These are phyloP conservation scores for Cornus kousa DNA, from an alignment of 148 eudicot species.

Conservation along the genomic window DNA sequence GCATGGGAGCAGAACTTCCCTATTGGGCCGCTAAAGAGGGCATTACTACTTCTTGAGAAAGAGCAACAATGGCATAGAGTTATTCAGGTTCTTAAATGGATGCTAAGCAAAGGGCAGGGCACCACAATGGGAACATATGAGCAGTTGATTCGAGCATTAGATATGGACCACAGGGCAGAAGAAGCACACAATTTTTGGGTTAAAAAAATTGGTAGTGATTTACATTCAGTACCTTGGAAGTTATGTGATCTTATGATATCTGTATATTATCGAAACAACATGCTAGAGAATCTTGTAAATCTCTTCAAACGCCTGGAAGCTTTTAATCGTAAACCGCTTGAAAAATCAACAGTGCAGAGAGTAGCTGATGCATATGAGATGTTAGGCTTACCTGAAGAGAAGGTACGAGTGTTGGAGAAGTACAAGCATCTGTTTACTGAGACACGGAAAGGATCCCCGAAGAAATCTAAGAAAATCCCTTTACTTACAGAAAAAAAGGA, in stretches of 20 bases:
- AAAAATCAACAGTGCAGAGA: conserved; percentile 69
- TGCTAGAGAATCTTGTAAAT: conserved; percentile 71
- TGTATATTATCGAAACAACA: conserved; percentile 71
- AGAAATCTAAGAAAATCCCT: conserved; percentile 26
- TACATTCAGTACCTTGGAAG: conserved; percentile 87
- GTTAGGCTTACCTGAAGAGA: conserved; percentile 60
- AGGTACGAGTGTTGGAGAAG: conserved; percentile 66
- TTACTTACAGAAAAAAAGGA: conserved; percentile 37
- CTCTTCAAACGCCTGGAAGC: conserved; percentile 82
- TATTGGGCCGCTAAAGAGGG: conserved; percentile 64
- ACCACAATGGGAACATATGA: conserved; percentile 76
- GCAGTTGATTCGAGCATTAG: conserved; percentile 82
- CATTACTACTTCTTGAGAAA: conserved; percentile 67
- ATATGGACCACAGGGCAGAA: conserved; percentile 77
- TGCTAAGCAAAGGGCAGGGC: conserved; percentile 96
- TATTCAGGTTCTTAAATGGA: conserved; percentile 91
- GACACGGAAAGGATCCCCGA: conserved; percentile 25
- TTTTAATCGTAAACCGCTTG: conserved; percentile 72
- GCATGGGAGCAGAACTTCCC: conserved; percentile 94
- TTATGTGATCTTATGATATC: conserved; percentile 77
- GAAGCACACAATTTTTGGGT: conserved; percentile 89
- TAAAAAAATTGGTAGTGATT: conserved; percentile 72
- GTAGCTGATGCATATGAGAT: conserved; percentile 83
- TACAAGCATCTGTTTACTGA: conserved; percentile 48
- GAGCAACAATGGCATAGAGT: conserved; percentile 87